phyloP scores from a whole-genome alignment of 805 yeast species.

The Brettanomyces nanus region DNA sequence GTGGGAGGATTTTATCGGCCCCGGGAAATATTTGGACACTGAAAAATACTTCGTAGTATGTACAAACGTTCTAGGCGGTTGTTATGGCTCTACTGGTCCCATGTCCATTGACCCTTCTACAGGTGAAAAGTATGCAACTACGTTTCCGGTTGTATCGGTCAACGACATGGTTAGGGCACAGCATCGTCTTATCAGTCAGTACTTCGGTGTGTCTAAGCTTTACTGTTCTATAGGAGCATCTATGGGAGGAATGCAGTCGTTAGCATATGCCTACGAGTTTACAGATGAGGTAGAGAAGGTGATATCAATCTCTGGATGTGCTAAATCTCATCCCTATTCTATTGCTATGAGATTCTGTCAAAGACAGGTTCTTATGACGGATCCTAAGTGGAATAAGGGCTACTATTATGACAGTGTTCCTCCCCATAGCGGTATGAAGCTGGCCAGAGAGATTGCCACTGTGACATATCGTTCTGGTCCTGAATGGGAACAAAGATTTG shows the following conservation, averaged over 20 bases:
- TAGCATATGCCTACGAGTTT: constrained; percentile 80
- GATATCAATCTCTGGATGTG: constrained; percentile 84
- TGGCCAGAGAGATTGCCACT: constrained; percentile 90
- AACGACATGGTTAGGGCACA: constrained; percentile 92
- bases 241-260: constrained; percentile 98
- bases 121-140: constrained; percentile 63
- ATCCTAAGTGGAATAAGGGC: constrained; percentile 92
- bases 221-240: constrained; percentile 84
- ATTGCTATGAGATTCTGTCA: constrained; percentile 92
- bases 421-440: constrained; percentile 92
- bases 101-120: constrained; percentile 69
- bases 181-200: constrained; percentile 52
- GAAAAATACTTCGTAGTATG: constrained; percentile 75
- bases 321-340: constrained; percentile 88
- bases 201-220: constrained; percentile 54
- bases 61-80: constrained; percentile 89
- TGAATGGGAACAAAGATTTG: constrained; percentile 92
- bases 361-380: constrained; percentile 88
- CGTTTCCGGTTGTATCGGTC: constrained; percentile 79
- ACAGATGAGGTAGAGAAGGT: constrained; percentile 68
- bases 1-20: constrained; percentile 95
- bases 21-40: constrained; percentile 73
- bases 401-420: constrained; percentile 66
- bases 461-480: constrained; percentile 94
- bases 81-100: constrained; percentile 94